Conservation (phyloP, 1,139 yeast genomes). For the Zygoascus sp. region DNA sequence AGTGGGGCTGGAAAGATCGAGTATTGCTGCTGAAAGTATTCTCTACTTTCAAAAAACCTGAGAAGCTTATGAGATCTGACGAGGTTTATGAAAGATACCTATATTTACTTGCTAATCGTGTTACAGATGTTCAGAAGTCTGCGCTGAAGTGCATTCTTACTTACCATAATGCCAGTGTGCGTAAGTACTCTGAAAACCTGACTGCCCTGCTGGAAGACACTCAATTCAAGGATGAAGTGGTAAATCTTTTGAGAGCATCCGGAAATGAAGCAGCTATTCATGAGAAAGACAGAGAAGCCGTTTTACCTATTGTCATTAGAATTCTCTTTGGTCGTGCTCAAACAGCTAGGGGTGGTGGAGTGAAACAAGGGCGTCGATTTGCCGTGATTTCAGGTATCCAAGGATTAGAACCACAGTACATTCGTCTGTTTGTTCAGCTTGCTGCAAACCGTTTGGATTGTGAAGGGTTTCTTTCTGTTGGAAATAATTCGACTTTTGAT, state of each 20-base stretch:
- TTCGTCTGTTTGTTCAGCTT: conserved; percentile 56
- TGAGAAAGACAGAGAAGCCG: conserved; percentile 49
- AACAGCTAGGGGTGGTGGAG: conserved; percentile 42
- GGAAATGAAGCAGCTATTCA: conserved; percentile 56
- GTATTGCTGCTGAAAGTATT: conserved; percentile 57
- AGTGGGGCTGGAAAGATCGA: conserved; percentile 62
- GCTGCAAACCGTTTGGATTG: conserved; percentile 56
- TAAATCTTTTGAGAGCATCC: conserved; percentile 50
- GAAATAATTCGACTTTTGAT: too few relatives aligned
- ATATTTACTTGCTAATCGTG: conserved; percentile 58
- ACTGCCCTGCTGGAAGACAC: conserved; percentile 76
- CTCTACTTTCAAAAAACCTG: conserved; percentile 60
- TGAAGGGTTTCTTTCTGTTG: conserved; percentile 36
- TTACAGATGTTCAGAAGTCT: conserved; percentile 58
- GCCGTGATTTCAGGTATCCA: conserved; percentile 74
- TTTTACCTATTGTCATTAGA: conserved; percentile 72
- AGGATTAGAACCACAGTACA: conserved; percentile 51
- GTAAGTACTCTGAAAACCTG: conserved; percentile 69
- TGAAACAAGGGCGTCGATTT: conserved; percentile 65
- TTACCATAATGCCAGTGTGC: conserved; percentile 53
- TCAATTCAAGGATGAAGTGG: conserved; percentile 77
- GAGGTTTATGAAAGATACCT: conserved; percentile 53
- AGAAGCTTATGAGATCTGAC: conserved; percentile 47
- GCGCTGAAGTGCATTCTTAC: conserved; percentile 72
- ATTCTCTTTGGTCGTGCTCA: conserved; percentile 87